Evolutionary conservation across 2,329 filamentous ascomycete genomes (phyloP), one percentile per base, ranked within the genome.

Genomic region (Fusarium gaditjirri): DNA sequence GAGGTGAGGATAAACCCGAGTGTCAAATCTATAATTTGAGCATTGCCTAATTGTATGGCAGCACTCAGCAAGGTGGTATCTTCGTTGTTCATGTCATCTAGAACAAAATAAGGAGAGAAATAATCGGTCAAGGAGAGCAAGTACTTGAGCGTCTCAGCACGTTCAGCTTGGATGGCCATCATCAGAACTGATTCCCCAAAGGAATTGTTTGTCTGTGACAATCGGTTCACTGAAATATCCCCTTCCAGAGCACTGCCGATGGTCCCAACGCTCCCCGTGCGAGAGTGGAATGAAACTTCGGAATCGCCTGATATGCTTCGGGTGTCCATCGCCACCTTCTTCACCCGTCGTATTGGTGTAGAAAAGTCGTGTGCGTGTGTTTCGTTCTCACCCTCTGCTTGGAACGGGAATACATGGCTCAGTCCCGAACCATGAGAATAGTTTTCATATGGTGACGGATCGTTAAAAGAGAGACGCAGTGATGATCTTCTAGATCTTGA

Each of bases 361-460:
- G 79, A 75, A 60, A 74, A 49, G 4, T 78, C 71, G 5, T 83
- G 71, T 17, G 53, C 42, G 38, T 47, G 41, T 6, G 80, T 78
- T 36, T 77, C 86, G 46, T 83, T 80, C 66, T 89, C 88, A 61
- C 87, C 78, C 27, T 79, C 79, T 14, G 75, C 71, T 79, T 97
- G 93, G 70, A 97, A 98, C 1, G 95, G 95, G 75, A 98, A 98
- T 3, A 98, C 94, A 78, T 98, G 95, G 57, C 92, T 88, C 8
- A 98, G 83, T 7, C 86, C 88, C 4, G 87, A 86, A 4, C 88
- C 88, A 60, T 83, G 81, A 4, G 88, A 90, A 68, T 87, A 89
- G 16, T 83, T 80, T 56, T 89, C 88, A 2, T 85, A 84, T 5
- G 81, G 77, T 16, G 65, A 68, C 23, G 61, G 65, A 8, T 69